Base-by-base conservation (phyloP, 805 yeast species). In the Saturnispora gosingensis region DNA sequence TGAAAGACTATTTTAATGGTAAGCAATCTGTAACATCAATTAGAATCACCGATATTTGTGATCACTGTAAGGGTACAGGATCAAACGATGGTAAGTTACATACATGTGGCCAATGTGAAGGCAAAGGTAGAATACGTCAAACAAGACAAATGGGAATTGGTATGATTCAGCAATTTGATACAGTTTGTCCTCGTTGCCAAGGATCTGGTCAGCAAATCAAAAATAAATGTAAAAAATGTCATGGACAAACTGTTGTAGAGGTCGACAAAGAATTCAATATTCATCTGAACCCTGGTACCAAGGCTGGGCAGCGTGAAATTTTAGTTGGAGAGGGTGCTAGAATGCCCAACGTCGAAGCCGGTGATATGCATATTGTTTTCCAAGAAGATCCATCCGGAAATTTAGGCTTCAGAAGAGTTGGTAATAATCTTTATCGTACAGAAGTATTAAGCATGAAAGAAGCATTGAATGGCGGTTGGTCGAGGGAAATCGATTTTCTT, bases 401-500 rank as follows among this genome's bases (percentile, higher is more conserved):
- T 62, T 64, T 88, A 77, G 99, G 99, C 7, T 93, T 82, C 69
- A 77, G 97, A 66, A 77, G 99, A 59, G 76, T 88, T 54, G 86
- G 86, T 36, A 65, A 75, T 56, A 73, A 85, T 60, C 69, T 93
- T 56, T 90, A 83, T 70, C 73, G 98, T 54, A 85, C 88, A 0
- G 98, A 93, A 64, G 82, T 80, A 1, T 64, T 93, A 30, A 76
- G 85, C 2, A 71, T 82, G 48, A 73, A 76, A 50, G 97, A 93
- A 65, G 85, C 97, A 0, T 46, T 80, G 7, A 47, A 61, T 6
- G 99, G 99, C 16, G 88, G 83, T 16, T 93, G 99, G 99, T 61
- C 67, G 38, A 73, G 96, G 50, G 66, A 67, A 5, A 72, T 93
- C 25, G 76, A 74, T 42, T 83, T 81, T 55, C 76, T 93, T 50